These are phyloP conservation scores for Elaeis guineensis DNA, from an alignment of 176 grass and related monocot species.

Conservation along the genomic window DNA sequence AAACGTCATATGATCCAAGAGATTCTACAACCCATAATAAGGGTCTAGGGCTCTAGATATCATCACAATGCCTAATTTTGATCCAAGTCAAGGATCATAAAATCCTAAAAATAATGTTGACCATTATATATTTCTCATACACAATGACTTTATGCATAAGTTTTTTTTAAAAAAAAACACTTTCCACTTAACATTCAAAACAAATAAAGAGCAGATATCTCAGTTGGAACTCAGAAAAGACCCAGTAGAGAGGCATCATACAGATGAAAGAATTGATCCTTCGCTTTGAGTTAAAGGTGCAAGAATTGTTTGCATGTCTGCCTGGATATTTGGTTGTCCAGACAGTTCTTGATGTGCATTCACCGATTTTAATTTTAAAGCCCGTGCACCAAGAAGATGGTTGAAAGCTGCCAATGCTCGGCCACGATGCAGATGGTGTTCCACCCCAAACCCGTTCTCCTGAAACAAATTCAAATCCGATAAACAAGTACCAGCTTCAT, in stretches of 20 bases:
- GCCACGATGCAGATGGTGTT: conserved; percentile 82
- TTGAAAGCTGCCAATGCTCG: conserved; percentile 79
- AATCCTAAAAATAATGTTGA: too few relatives aligned
- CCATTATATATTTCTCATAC: too few relatives aligned
- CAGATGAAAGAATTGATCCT: conserved; percentile 70
- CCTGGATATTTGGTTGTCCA: conserved; percentile 57
- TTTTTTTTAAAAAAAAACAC: too few relatives aligned
- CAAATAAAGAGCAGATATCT: conserved; percentile 2
- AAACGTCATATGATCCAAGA: too few relatives aligned
- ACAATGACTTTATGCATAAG: too few relatives aligned
- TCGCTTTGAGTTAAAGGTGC: conserved; percentile 77
- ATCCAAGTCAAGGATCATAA: too few relatives aligned
- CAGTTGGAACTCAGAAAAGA: conserved; percentile 18
- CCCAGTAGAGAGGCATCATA: conserved; percentile 19
- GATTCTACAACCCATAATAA: too few relatives aligned
- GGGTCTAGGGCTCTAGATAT: too few relatives aligned
- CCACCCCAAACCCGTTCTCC: conserved; percentile 86
- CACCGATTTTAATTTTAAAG: conserved; percentile 61
- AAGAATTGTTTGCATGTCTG: conserved; percentile 70
- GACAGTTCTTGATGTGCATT: conserved; percentile 52
- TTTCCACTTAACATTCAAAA: background rate
- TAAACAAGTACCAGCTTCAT: background rate
- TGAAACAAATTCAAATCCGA: conserved; percentile 23
- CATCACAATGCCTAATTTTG: too few relatives aligned
- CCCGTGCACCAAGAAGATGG: conserved; percentile 79